phyloP scores from a whole-genome alignment of 116 monocot species.

The Posidonia oceanica region DNA sequence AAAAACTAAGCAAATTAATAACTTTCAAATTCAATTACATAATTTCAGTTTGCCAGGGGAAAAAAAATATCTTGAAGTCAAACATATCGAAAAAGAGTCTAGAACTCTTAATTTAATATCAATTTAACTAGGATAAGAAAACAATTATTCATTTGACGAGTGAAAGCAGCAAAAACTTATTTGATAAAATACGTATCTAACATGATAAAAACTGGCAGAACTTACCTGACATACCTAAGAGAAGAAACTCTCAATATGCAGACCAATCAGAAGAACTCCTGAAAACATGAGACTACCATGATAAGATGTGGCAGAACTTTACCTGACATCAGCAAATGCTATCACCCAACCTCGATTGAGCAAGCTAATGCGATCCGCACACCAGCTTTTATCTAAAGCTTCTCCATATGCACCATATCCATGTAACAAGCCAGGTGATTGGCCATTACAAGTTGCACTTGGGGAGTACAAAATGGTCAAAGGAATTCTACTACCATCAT shows the following conservation, averaged over 20 bases:
- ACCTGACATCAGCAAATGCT: conserved; percentile 99
- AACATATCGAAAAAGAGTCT: too few species aligned
- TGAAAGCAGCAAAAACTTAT: too few species aligned
- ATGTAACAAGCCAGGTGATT: conserved; percentile 70
- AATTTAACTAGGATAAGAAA: too few species aligned
- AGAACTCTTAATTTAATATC: too few species aligned
- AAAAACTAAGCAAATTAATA: too few species aligned
- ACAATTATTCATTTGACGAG: too few species aligned
- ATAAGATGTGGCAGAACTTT: background rate
- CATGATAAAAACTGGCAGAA: background rate
- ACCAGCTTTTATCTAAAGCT: conserved; percentile 88
- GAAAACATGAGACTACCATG: too few species aligned
- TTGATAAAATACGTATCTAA: background rate
- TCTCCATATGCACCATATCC: conserved; percentile 99
- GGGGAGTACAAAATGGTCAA: conserved; percentile 64
- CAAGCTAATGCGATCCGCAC: conserved; percentile 58
- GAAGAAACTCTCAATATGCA: background rate
- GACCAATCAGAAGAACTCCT: background rate
- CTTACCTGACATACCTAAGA: background rate
- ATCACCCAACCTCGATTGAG: conserved; percentile 84
- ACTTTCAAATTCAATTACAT: too few species aligned
- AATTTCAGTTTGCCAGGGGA: too few species aligned
- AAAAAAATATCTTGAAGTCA: too few species aligned
- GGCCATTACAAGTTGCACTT: conserved; percentile 16
- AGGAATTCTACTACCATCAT: conserved; percentile 69